phyloP scores from a whole-genome alignment of 768 basidiomycete species.

The Trichaptum fuscoviolaceum region DNA sequence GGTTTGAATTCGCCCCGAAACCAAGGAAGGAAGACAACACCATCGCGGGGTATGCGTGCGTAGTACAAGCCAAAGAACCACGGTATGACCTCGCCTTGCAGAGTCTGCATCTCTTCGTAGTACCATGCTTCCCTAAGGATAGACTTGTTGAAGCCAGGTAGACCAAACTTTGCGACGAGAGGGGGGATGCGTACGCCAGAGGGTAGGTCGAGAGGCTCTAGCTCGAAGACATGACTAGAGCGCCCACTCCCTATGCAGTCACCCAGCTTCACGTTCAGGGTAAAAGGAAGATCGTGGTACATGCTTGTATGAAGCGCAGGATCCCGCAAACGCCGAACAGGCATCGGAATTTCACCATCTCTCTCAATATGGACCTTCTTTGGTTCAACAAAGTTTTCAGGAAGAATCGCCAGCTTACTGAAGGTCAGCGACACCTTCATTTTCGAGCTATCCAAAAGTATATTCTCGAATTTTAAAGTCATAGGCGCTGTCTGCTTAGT shows the following conservation, averaged over 20 bases:
- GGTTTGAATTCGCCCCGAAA: neutral
- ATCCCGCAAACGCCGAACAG: no score
- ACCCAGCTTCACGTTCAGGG: neutral
- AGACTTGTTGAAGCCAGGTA: neutral
- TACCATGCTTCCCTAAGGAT: constrained; percentile 8
- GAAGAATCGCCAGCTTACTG: no score
- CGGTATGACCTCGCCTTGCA: constrained; percentile 8
- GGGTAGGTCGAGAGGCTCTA: neutral
- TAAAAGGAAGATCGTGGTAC: neutral
- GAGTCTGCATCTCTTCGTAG: constrained; percentile 10
- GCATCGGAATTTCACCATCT: no score
- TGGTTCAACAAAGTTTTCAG: no score
- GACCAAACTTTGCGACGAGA: neutral
- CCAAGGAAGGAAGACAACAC: neutral
- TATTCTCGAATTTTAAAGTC: no score
- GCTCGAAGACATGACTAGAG: neutral
- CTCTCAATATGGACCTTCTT: no score
- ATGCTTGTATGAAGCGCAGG: neutral
- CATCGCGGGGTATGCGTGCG: neutral
- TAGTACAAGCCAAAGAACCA: constrained; percentile 9
- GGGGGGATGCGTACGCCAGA: neutral
- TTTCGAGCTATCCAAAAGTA: no score
- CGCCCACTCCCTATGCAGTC: neutral
- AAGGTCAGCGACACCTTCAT: no score
- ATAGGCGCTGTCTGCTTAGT: no score